Base-by-base conservation (phyloP, 2,329 filamentous ascomycete species). In the Cladosporium sp. region DNA sequence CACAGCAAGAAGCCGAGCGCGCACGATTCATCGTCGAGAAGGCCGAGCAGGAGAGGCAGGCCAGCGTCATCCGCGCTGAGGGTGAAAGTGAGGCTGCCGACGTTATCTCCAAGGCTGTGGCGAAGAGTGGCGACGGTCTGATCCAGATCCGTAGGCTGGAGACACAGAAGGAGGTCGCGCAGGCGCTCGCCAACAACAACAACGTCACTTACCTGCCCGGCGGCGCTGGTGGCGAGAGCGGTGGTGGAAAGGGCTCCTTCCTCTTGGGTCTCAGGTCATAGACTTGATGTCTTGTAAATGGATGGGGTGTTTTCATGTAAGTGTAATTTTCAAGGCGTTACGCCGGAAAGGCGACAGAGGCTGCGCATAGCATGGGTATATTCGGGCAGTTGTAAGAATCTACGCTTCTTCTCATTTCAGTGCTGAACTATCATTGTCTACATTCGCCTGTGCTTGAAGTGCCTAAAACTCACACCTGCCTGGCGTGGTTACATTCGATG, bases 21-120 rank as follows among this genome's bases (percentile, higher is more conserved):
- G 94, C 94, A 51, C 86, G 94, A 66, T 99, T 99, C 82, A 95
- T 99, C 68, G 94, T 99, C 74, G 94, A 99, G 84, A 91, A 91
- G 76, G 94, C 94, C 61, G 94, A 99, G 84, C 94, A 99, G 82
- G 94, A 99, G 81, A 85, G 94, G 70, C 94, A 99, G 80, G 94
- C 94, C 68, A 97, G 94, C 79, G 94, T 99, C 71, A 99, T 99
- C 76, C 86, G 94, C 59, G 94, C 94, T 55, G 94, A 99, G 84
- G 94, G 94, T 74, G 94, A 99, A 79, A 93, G 93, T 66, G 93
- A 97, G 84, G 90, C 88, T 70, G 94, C 94, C 51, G 94, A 99
- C 58, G 95, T 92, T 64, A 97, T 99, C 74, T 88, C 86, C 78
- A 94, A 88, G 80, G 93, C 93, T 19, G 92, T 99, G 67, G 87